Conservation (phyloP, 164 flowering plant species). For the Vitis rupestris region DNA sequence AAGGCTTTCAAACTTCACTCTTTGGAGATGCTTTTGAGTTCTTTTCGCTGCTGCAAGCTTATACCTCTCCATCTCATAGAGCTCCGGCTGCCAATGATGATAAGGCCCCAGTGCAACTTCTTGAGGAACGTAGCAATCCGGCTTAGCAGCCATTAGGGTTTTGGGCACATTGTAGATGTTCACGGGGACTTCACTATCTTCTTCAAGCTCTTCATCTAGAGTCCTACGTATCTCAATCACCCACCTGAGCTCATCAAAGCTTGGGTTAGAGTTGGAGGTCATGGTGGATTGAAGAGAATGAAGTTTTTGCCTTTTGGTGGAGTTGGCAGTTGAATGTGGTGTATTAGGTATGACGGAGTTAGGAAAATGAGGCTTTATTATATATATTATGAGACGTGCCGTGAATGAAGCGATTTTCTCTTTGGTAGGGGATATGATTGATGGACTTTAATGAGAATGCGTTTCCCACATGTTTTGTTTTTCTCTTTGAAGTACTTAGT, state of each 20-base stretch:
- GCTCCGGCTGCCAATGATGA: constrained; percentile 40
- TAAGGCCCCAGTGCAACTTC: constrained; percentile 54
- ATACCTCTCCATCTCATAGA: constrained; percentile 49
- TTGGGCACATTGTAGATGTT: constrained; percentile 52
- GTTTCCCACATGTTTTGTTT: too few species aligned
- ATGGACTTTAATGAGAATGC: too few species aligned
- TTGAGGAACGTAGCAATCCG: constrained; percentile 46
- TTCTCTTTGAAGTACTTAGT: too few species aligned
- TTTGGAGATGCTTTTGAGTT: constrained; percentile 19
- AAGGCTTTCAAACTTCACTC: constrained; percentile 23
- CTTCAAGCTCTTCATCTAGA: constrained; percentile 48
- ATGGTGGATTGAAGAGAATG: constrained; percentile 2
- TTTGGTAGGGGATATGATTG: too few species aligned
- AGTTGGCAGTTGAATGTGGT: neutral
- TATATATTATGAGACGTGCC: too few species aligned
- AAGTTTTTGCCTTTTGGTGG: neutral
- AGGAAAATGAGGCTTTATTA: too few species aligned
- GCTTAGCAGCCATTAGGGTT: constrained; percentile 26
- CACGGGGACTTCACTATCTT: constrained; percentile 31
- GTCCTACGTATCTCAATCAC: constrained; percentile 40
- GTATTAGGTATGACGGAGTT: neutral
- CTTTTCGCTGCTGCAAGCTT: constrained; percentile 44
- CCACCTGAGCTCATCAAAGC: constrained; percentile 49
- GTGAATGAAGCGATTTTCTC: too few species aligned
- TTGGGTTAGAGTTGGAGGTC: constrained; percentile 10